Base-by-base conservation (phyloP, 2,329 filamentous ascomycete genomes). In the Scedosporium dehoogii region DNA sequence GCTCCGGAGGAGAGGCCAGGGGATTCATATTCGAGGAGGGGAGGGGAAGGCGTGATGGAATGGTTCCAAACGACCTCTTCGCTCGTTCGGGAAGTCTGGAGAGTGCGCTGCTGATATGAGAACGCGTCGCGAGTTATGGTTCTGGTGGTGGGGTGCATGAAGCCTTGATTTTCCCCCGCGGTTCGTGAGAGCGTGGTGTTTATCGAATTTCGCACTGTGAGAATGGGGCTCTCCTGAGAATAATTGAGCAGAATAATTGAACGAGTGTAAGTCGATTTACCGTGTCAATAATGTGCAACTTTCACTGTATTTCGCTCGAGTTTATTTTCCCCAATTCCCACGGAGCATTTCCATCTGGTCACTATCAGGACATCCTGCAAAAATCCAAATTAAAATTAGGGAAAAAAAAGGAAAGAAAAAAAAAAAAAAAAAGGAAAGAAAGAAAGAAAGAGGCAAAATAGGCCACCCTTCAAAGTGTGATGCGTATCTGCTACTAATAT, bases 1-100 rank as follows among this genome's bases (percentile, higher is more conserved):
- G 79, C 69, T 87, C 85, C 23, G 81, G 80, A 38, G 77, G 75
- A 2, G 76, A 73, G 48, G 61, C 58, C 29, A 65, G 55, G 14
- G 63, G 44, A 23, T 62, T 57, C 21, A 56, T 57, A 4, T 23
- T 23, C 4, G 44, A 18, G 6, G 44, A 5, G 5, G 29, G 6
- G 44, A n/a, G n/a, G n/a, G n/a, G n/a, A n/a, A n/a, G n/a, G n/a
- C n/a, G n/a, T n/a, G n/a, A n/a, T 4, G 10, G 10, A 38, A 38
- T 38, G 33, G 29, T 3, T 38, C 2, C 2, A 4, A 38, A 12
- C 33, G 7, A 12, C 33, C 33, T 38, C 10, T 38, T 38, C 9
- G 33, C 14, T 38, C 33, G 9, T 3, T 38, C 33, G 33, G 4
- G 33, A 12, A 38, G 33, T 12, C 3, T 38, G 33, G 10, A 38